Evolutionary conservation across 305 asterid species (phyloP).

Genomic region (Salvia sclarea): DNA sequence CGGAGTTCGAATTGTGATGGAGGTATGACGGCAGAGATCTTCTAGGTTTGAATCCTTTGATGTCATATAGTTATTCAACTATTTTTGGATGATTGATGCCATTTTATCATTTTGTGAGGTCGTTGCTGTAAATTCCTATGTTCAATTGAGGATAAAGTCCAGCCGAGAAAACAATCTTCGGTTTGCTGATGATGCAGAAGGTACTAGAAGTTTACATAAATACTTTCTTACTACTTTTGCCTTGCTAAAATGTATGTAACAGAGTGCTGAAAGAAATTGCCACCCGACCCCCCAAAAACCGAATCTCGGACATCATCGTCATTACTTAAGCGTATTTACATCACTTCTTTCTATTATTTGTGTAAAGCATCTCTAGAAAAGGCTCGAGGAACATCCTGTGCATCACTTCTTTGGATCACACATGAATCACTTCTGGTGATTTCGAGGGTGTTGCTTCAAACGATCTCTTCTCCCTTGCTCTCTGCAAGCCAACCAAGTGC

Average conservation of each 20-base stretch:
- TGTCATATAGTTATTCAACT: background rate
- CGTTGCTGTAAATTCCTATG: background rate
- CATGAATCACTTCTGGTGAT: slow-evolving; percentile 32
- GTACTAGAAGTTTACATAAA: background rate
- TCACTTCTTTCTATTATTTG: slow-evolving; percentile 12
- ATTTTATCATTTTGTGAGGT: background rate
- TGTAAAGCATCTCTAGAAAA: slow-evolving; percentile 24
- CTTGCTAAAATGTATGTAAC: background rate
- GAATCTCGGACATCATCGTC: background rate
- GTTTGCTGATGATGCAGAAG: background rate
- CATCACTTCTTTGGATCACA: slow-evolving; percentile 15
- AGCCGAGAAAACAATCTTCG: background rate
- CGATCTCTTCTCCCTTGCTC: slow-evolving; percentile 36
- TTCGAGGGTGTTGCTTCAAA: slow-evolving; percentile 33
- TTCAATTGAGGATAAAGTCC: slow-evolving; percentile 3
- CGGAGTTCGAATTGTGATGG: background rate
- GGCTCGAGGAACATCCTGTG: slow-evolving; percentile 7
- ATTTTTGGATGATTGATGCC: background rate
- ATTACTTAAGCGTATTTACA: slow-evolving; percentile 14
- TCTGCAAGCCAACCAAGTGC: slow-evolving; percentile 29
- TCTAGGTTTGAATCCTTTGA: background rate
- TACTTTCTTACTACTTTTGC: background rate
- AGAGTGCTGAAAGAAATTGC: background rate
- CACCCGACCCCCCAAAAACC: background rate
- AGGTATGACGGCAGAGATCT: background rate